Evolutionary conservation across 2,329 filamentous ascomycete species (phyloP).

Genomic region (Colletotrichum sp.): DNA sequence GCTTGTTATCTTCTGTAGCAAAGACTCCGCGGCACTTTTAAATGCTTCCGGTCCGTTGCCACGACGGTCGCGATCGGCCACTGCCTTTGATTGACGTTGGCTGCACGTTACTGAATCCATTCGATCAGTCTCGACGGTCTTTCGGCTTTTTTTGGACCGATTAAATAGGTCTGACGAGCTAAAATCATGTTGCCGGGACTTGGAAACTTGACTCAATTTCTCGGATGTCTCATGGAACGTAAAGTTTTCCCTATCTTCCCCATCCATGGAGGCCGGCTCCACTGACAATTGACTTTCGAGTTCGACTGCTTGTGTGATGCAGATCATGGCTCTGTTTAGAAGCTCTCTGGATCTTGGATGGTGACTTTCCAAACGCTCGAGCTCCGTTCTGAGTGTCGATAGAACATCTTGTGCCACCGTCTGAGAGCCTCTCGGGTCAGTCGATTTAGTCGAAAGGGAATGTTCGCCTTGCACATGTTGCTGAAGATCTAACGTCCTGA

Average conservation of each 20-base stretch:
- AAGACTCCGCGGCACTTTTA: neutral
- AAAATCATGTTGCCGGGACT: fast-evolving
- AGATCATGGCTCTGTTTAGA: neutral
- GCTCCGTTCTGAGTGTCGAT: neutral
- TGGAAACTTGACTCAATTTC: neutral
- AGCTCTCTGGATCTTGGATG: neutral
- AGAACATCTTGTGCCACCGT: neutral
- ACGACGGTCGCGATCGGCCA: neutral
- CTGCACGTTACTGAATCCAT: neutral
- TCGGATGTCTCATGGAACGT: neutral
- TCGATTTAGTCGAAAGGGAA: neutral
- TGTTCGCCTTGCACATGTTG: neutral
- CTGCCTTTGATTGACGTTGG: neutral
- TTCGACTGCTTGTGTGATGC: neutral
- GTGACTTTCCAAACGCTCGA: fast-evolving
- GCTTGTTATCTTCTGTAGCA: neutral
- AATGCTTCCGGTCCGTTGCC: fast-evolving
- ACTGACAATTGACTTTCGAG: neutral
- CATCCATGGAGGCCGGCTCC: fast-evolving
- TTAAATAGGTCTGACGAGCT: neutral
- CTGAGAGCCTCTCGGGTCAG: neutral
- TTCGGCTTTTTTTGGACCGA: neutral
- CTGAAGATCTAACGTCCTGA: neutral
- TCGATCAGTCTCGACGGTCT: fast-evolving
- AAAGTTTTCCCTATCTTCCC: neutral